Conservation (phyloP, 352 stramenopile genomes). For the Peronospora tabacina region DNA sequence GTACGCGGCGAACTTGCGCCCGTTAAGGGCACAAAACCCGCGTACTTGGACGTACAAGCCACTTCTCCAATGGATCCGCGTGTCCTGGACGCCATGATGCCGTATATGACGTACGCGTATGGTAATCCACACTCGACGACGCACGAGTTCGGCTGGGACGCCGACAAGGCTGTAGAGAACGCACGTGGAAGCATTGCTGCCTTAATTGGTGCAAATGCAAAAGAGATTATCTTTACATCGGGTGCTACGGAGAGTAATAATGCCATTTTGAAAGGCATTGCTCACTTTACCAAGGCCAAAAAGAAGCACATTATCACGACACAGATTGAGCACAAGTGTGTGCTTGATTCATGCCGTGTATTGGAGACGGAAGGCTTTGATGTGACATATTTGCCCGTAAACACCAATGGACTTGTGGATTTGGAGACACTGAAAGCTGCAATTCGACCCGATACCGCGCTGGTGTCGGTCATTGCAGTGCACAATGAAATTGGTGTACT, state of each 20-base stretch:
- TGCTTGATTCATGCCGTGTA: slow-evolving; percentile 96
- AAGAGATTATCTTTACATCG: slow-evolving; percentile 99
- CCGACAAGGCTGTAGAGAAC: slow-evolving; percentile 93
- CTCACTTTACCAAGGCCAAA: slow-evolving; percentile 91
- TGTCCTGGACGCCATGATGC: slow-evolving; percentile 98
- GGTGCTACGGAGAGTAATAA: slow-evolving; percentile 99
- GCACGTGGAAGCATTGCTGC: slow-evolving; percentile 80
- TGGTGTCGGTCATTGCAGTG: slow-evolving; percentile 98
- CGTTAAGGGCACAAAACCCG: slow-evolving; percentile 69
- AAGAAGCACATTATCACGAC: slow-evolving; percentile 99
- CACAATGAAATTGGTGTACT: slow-evolving; percentile 99
- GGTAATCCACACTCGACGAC: slow-evolving; percentile 99
- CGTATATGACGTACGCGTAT: slow-evolving; percentile 93
- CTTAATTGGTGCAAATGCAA: slow-evolving; percentile 92
- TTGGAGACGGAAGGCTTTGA: slow-evolving; percentile 97
- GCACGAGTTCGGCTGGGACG: slow-evolving; percentile 97
- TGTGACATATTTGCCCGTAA: slow-evolving; percentile 94
- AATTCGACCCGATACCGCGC: slow-evolving; percentile 92
- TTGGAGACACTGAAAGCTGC: slow-evolving; percentile 90
- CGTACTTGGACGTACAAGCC: slow-evolving; percentile 95
- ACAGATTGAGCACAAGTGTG: slow-evolving; percentile 96
- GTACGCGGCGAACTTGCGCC: slow-evolving; percentile 50
- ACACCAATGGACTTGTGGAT: slow-evolving; percentile 92
- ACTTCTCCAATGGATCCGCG: slow-evolving; percentile 97
- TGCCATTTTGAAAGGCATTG: slow-evolving; percentile 95